Conservation (phyloP, 2,329 filamentous ascomycete species). For the Allantophomopsis lycopodina region DNA sequence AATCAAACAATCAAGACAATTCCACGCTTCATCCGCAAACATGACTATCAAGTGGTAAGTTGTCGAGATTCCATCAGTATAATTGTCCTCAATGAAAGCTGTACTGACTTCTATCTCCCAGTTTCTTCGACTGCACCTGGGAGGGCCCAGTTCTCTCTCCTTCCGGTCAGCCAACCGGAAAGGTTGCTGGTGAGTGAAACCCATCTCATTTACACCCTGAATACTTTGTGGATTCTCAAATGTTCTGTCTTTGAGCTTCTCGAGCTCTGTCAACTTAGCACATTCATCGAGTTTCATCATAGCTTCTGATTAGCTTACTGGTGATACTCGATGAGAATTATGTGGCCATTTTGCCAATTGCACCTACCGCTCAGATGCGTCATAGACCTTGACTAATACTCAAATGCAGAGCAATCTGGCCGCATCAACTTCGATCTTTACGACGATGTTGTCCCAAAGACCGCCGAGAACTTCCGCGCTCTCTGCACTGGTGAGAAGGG, state of each 20-base stretch:
- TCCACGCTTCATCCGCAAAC: slow-evolving; percentile 52
- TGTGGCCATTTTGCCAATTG: too few relatives aligned
- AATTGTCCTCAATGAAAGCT: too few relatives aligned
- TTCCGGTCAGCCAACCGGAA: slow-evolving; percentile 36
- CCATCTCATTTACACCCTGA: too few relatives aligned
- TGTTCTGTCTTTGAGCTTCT: too few relatives aligned
- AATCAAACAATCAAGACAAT: slow-evolving; percentile 28
- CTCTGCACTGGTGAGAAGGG: slow-evolving; percentile 74
- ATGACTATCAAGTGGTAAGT: slow-evolving; percentile 67
- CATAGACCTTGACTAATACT: too few relatives aligned
- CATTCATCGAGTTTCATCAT: too few relatives aligned
- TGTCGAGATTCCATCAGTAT: slow-evolving; percentile 1
- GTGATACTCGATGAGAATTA: too few relatives aligned
- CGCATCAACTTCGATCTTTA: slow-evolving; percentile 85
- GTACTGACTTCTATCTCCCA: slow-evolving; percentile 4
- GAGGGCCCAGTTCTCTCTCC: slow-evolving; percentile 56
- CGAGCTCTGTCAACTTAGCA: too few relatives aligned
- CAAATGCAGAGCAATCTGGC: slow-evolving; percentile 43
- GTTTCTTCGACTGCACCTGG: slow-evolving; percentile 18
- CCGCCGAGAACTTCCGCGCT: slow-evolving; percentile 69
- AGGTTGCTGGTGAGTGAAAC: slow-evolving; percentile 42
- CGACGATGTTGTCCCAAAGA: slow-evolving; percentile 79
- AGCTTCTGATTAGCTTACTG: too few relatives aligned
- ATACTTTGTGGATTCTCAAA: too few relatives aligned
- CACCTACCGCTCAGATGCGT: too few relatives aligned